Base-by-base conservation (phyloP, 2,329 filamentous ascomycete species). In the Fusarium sp. region DNA sequence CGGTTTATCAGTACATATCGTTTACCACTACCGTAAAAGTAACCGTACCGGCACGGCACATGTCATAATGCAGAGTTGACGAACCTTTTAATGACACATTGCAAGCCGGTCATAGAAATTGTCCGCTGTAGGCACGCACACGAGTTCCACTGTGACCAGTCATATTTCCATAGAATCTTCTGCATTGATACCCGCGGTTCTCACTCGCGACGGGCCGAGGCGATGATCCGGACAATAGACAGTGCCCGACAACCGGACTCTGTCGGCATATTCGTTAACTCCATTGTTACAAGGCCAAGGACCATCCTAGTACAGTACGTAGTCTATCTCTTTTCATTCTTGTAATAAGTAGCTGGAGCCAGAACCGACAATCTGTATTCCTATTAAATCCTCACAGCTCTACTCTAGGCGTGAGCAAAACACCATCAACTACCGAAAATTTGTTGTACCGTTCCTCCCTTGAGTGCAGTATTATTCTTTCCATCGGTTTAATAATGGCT, bases 171-270 rank as follows among this genome's bases (percentile, higher is more conserved):
- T 46, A 37, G 18, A 37, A 28, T 7, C 28, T 3, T 16, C 12
- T 15, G 16, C 52, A 42, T 12, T 26, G 20, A 38, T 37, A 7
- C 13, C 16, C 28, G 33, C 37, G 37, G 26, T 16, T 18, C 34
- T 57, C 33, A 28, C 45, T 11, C 23, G 59, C 52, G 58, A 70
- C 23, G 62, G 51, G 28, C 67, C 67, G 67, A 42, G 36, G 51
- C 55, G 65, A 68, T 8, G 30, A 46, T 23, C 65, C 65, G 57
- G 52, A 41, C 33, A 38, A 56, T 12, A 26, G 13, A 34, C 23
- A n/a, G 11, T 54, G 58, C 49, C 67, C 63, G 58, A 70, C 37
- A 67, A 13, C 49, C 67, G 59, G 26, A n/a, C 8, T 6, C 18
- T 23, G 23, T 23, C 9, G 49, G 36, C 16, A 10, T n/a, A 18